These are phyloP conservation scores for Orbilia javanica DNA, from an alignment of 2,329 filamentous ascomycete genomes.

Conservation along the genomic window DNA sequence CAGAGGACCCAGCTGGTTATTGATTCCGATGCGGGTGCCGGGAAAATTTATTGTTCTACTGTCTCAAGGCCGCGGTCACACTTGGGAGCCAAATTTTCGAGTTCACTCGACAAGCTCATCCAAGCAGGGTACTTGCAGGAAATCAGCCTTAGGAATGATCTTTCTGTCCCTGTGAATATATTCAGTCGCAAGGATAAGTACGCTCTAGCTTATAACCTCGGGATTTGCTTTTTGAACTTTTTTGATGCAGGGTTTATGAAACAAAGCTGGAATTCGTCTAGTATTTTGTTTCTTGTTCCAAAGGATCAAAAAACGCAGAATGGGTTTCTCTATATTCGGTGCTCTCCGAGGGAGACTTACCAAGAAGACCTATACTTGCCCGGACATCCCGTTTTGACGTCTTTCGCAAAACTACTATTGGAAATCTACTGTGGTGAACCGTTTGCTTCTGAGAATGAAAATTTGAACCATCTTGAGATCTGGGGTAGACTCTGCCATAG, in stretches of 20 bases:
- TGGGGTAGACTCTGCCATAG: background rate
- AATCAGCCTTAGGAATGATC: background rate
- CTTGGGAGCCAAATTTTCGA: too few relatives aligned
- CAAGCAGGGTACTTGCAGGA: background rate
- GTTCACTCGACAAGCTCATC: background rate
- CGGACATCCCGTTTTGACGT: slow-evolving; percentile 11
- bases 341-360: background rate
- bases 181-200: slow-evolving; percentile 6
- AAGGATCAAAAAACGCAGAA: background rate
- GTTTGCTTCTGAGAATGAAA: background rate
- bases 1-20: too few relatives aligned
- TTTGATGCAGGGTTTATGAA: slow-evolving; percentile 23
- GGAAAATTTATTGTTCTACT: too few relatives aligned
- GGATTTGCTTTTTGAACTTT: slow-evolving; percentile 8
- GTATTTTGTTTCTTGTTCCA: slow-evolving; percentile 1
- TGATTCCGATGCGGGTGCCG: too few relatives aligned
- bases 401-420: slow-evolving; percentile 1
- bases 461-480: background rate
- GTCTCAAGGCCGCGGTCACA: too few relatives aligned
- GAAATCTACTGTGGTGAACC: slow-evolving; percentile 4
- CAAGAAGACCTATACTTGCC: background rate
- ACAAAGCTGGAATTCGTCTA: slow-evolving; percentile 7
- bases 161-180: background rate
- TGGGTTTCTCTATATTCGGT: slow-evolving; percentile 5
- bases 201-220: background rate